phyloP scores from a whole-genome alignment of 192 early-diverging fungal species.

The Umbelopsis sp. region DNA sequence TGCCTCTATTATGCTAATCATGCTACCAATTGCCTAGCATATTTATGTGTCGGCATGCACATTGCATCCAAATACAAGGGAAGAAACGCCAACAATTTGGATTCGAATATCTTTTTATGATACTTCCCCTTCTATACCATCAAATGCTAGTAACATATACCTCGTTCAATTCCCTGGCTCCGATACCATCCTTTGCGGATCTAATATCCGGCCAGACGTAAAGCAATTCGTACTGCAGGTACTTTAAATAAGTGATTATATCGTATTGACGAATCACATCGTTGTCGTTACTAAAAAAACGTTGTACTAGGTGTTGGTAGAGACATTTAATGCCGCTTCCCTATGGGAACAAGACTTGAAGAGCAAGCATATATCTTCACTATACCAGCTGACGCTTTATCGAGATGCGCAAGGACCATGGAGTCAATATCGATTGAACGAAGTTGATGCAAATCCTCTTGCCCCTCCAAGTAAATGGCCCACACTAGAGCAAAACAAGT shows the following conservation, averaged over 20 bases:
- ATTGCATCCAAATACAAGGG: not conserved
- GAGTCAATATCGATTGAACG: conserved; percentile 45
- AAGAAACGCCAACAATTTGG: conserved; percentile 38
- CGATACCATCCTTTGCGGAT: conserved; percentile 39
- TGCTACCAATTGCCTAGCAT: not conserved
- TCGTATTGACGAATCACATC: not conserved
- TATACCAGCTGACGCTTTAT: conserved; percentile 41
- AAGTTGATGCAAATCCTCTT: conserved; percentile 50
- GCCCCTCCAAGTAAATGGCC: conserved; percentile 31
- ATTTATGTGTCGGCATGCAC: conserved; percentile 7
- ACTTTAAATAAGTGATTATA: not conserved
- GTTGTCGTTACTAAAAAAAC: not conserved
- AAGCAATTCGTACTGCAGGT: conserved; percentile 47
- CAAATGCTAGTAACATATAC: conserved; percentile 37
- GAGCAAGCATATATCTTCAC: conserved; percentile 41
- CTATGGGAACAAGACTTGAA: conserved; percentile 46
- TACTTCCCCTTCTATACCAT: conserved; percentile 41
- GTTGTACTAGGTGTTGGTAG: conserved; percentile 33
- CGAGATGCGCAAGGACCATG: conserved; percentile 48
- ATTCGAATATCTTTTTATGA: conserved; percentile 50
- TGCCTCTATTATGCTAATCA: no score
- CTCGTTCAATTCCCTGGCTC: conserved; percentile 48
- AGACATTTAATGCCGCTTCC: conserved; percentile 35
- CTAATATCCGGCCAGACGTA: conserved; percentile 40
- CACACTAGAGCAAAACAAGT: conserved; percentile 36